These are phyloP conservation scores for Blastocystis sp. DNA, from an alignment of 352 stramenopile species.

Conservation along the genomic window DNA sequence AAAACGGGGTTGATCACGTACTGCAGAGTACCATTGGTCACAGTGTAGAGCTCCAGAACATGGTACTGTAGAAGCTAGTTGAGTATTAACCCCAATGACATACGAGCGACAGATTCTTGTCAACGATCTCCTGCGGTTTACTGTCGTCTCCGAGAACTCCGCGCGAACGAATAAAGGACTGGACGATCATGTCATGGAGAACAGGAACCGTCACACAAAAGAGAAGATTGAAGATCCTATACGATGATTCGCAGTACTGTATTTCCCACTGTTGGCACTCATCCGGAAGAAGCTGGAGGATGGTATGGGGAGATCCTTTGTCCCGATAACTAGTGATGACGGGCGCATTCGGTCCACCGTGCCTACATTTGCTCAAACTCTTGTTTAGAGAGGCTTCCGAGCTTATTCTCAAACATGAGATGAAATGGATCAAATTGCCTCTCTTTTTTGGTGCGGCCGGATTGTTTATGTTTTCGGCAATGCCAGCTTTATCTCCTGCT, in stretches of 20 bases:
- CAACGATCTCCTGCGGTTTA: neutral
- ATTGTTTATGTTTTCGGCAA: neutral
- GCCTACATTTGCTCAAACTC: constrained; percentile 18
- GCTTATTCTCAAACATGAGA: neutral
- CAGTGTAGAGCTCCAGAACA: neutral
- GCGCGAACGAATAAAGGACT: neutral
- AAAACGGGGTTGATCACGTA: constrained; percentile 20
- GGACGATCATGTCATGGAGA: neutral
- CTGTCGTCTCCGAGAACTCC: neutral
- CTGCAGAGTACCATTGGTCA: neutral
- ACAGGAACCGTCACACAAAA: constrained; percentile 16
- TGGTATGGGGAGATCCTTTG: neutral
- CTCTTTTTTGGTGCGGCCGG: neutral
- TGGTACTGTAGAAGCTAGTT: neutral
- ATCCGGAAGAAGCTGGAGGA: constrained; percentile 34
- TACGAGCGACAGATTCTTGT: neutral
- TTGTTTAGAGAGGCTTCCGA: neutral
- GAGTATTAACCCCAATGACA: neutral
- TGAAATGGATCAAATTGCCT: neutral
- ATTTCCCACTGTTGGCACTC: constrained; percentile 46
- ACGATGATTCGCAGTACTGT: no score
- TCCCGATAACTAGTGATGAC: constrained; percentile 5
- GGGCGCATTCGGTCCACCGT: neutral
- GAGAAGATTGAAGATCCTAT: constrained; percentile 46
- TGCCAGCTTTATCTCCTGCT: neutral